Evolutionary conservation across 371 early-diverging fungal species (phyloP).

Genomic region (Mycotypha africana): DNA sequence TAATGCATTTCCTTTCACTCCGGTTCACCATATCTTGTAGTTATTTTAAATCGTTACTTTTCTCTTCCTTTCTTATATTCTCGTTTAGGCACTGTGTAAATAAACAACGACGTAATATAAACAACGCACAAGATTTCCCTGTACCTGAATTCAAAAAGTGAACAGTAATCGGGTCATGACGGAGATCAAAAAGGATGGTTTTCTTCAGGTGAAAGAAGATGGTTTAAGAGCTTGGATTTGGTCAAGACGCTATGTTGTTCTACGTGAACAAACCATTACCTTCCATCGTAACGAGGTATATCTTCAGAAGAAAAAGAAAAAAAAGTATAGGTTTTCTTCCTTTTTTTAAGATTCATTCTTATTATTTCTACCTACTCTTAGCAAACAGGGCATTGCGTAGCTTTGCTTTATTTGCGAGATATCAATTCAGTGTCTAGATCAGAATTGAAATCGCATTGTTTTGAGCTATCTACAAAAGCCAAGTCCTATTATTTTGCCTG

Average conservation of each 20-base stretch:
- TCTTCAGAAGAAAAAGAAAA: background rate
- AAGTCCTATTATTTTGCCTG: conserved; percentile 69
- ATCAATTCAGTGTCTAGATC: conserved; percentile 65
- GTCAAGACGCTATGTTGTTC: conserved; percentile 82
- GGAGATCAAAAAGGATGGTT: conserved; percentile 59
- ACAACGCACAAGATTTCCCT: background rate
- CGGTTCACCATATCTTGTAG: too few species aligned
- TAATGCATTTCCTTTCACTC: too few species aligned
- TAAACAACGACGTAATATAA: too few species aligned
- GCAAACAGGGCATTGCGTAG: conserved; percentile 42
- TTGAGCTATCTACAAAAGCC: conserved; percentile 72
- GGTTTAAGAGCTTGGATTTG: conserved; percentile 74
- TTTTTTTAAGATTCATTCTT: conserved; percentile 15
- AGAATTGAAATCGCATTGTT: conserved; percentile 70
- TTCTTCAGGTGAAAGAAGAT: conserved; percentile 70
- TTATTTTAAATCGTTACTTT: too few species aligned
- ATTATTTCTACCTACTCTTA: conserved; percentile 2
- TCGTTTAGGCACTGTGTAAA: background rate
- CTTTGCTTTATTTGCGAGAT: conserved; percentile 70
- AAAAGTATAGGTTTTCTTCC: background rate
- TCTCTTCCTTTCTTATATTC: background rate
- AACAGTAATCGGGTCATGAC: conserved; percentile 20
- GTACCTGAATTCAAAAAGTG: background rate
- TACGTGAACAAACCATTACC: conserved; percentile 76
- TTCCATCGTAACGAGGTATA: conserved; percentile 82